Evolutionary conservation across 2,329 filamentous ascomycete genomes (phyloP).

Genomic region (Ceratocystis eucalypticola): DNA sequence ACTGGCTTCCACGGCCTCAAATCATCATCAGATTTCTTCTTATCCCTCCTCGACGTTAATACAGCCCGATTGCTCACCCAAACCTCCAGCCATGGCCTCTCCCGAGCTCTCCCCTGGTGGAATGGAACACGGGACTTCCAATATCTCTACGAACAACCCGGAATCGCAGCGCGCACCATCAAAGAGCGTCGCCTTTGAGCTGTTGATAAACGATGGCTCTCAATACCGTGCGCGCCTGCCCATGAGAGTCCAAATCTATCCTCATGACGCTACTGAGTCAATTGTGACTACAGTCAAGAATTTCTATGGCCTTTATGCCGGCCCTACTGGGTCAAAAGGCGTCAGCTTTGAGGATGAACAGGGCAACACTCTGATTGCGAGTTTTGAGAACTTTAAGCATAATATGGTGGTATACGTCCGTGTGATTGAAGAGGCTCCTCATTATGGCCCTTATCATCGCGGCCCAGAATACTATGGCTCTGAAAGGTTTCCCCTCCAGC

Average conservation of each 20-base stretch:
- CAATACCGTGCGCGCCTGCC: constrained; percentile 61
- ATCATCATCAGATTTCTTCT: constrained; percentile 10
- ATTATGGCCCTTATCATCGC: constrained; percentile 18
- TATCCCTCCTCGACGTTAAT: neutral
- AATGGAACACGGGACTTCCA: constrained; percentile 11
- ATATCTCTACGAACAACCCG: constrained; percentile 5
- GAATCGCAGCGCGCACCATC: constrained; percentile 23
- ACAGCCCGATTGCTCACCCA: neutral
- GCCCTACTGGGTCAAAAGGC: constrained; percentile 53
- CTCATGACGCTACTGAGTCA: constrained; percentile 91
- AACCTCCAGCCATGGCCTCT: constrained; percentile 12
- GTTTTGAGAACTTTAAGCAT: constrained; percentile 88
- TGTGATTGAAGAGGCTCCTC: constrained; percentile 47
- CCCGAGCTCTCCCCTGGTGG: constrained; percentile 14
- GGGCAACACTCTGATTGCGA: constrained; percentile 82
- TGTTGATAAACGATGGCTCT: constrained; percentile 54
- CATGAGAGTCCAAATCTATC: constrained; percentile 83
- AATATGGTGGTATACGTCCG: constrained; percentile 91
- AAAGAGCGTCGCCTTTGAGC: constrained; percentile 69
- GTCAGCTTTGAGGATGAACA: constrained; percentile 90
- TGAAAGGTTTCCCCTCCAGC: constrained; percentile 35
- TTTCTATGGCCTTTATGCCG: constrained; percentile 91
- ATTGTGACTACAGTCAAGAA: constrained; percentile 98
- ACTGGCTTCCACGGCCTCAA: constrained; percentile 9
- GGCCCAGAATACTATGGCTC: constrained; percentile 38